These are phyloP conservation scores for Rosa rugosa DNA, from an alignment of 306 rosid genomes.

Conservation along the genomic window DNA sequence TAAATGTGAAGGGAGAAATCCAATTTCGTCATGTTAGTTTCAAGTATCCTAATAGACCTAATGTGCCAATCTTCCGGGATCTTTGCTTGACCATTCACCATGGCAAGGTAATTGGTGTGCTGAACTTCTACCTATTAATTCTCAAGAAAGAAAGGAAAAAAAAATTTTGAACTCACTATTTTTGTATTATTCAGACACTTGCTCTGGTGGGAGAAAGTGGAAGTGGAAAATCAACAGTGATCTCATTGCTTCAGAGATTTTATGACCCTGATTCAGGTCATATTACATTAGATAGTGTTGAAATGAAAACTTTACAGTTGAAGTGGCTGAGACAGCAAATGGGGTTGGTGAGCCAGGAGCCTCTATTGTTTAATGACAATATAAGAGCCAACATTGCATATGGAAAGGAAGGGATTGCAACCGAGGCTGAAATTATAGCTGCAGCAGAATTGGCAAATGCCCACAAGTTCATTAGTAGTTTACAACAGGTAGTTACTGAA, in stretches of 20 bases:
- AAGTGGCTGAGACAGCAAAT: slow-evolving; percentile 68
- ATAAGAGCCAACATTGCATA: slow-evolving; percentile 62
- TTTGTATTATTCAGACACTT: slow-evolving; percentile 41
- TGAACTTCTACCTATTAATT: background rate
- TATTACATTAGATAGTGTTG: slow-evolving; percentile 54
- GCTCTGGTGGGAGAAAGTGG: slow-evolving; percentile 80
- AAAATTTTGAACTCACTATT: background rate
- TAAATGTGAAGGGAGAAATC: slow-evolving; percentile 39
- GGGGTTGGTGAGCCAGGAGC: slow-evolving; percentile 76
- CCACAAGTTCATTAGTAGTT: slow-evolving; percentile 58
- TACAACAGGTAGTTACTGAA: slow-evolving; percentile 45
- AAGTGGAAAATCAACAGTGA: slow-evolving; percentile 64
- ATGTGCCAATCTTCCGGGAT: slow-evolving; percentile 42
- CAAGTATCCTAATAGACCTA: slow-evolving; percentile 40
- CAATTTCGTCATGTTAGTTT: slow-evolving; percentile 43
- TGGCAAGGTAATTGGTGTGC: slow-evolving; percentile 38
- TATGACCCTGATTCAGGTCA: slow-evolving; percentile 67
- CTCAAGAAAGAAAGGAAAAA: background rate
- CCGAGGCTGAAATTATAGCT: slow-evolving; percentile 58
- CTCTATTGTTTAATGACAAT: slow-evolving; percentile 55
- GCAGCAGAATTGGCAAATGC: slow-evolving; percentile 66
- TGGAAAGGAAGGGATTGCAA: slow-evolving; percentile 60
- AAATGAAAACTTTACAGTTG: slow-evolving; percentile 46
- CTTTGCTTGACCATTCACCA: slow-evolving; percentile 36
- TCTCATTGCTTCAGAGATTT: slow-evolving; percentile 59